A percentile compares a stretch with the other conserved stretches of the same genome.
Evolutionary conservation across 2,329 filamentous ascomycete genomes (phyloP).

Genomic region (Trichoderma pleuroti): DNA sequence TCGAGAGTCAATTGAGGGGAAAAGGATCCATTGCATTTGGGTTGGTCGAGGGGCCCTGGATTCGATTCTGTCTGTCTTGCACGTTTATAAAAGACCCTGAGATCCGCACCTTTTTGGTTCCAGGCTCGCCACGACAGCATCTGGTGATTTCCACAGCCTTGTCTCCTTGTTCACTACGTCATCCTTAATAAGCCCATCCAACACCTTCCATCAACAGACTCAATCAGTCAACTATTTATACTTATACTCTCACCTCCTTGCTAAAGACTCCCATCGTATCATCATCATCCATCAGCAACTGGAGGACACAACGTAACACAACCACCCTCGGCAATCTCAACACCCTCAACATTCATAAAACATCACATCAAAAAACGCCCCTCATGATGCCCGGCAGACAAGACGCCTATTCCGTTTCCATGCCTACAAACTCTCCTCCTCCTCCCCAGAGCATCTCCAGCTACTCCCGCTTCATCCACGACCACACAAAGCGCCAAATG

Average conservation of each 20-base stretch:
- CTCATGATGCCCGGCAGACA: constrained; percentile 38
- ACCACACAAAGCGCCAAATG: constrained; percentile 64
- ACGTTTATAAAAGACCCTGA: constrained; percentile 26
- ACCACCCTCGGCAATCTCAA: background rate
- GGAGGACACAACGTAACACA: background rate
- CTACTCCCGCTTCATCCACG: constrained; percentile 60
- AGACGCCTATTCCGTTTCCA: constrained; percentile 38
- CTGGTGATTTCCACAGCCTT: background rate
- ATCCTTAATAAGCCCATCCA: background rate
- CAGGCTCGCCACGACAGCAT: background rate
- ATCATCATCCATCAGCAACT: background rate
- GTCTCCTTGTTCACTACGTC: background rate
- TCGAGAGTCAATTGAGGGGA: background rate
- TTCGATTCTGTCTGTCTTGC: background rate
- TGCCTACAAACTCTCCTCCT: constrained; percentile 35
- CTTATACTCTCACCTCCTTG: background rate
- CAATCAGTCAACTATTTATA: background rate
- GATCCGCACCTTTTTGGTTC: constrained; percentile 11
- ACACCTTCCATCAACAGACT: background rate
- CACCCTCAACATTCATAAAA: background rate
- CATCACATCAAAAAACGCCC: background rate
- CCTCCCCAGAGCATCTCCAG: constrained; percentile 48
- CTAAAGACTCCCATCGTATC: background rate
- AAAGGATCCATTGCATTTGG: no score
- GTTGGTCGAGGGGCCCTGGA: background rate